Percentiles rank a stretch among this genome's conserved stretches.
phyloP scores from a whole-genome alignment of 2,329 filamentous ascomycete species.

The Aspergillus flavus region DNA sequence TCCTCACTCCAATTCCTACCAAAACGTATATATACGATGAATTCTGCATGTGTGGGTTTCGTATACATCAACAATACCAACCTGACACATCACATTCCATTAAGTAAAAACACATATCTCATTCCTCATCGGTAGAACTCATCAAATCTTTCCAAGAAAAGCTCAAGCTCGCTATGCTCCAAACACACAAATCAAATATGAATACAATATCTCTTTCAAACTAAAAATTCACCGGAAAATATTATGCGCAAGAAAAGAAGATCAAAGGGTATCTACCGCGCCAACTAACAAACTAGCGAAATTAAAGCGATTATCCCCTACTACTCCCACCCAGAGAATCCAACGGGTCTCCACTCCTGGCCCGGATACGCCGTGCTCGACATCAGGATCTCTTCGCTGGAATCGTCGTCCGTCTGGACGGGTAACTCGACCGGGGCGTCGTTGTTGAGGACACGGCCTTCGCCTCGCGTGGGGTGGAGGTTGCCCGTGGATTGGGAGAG shows the following conservation, averaged over 20 bases:
- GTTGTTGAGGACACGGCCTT: conserved; percentile 25
- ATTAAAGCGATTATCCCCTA: background rate
- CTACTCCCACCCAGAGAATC: conserved; percentile 22
- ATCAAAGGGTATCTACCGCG: conserved; percentile 10
- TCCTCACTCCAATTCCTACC: background rate
- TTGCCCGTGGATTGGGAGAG: conserved; percentile 5
- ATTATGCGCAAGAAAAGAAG: conserved; percentile 3
- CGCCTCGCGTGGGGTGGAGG: conserved; percentile 27
- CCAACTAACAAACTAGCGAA: conserved; percentile 4
- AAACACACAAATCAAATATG: background rate
- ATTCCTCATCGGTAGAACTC: background rate
- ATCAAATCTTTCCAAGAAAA: background rate
- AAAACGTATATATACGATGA: background rate
- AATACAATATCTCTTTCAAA: conserved; percentile 1
- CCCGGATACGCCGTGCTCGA: conserved; percentile 53
- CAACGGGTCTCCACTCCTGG: conserved; percentile 48
- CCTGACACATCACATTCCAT: background rate
- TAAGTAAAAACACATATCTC: background rate
- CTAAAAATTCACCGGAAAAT: background rate
- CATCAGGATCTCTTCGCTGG: conserved; percentile 51
- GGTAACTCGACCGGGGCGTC: conserved; percentile 38
- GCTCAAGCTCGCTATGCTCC: background rate
- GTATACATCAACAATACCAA: background rate
- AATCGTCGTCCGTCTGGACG: conserved; percentile 35
- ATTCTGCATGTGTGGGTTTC: background rate